Evolutionary conservation across 768 basidiomycete genomes (phyloP), one percentile per base, ranked within the genome.

Genomic region (Suillus ampliporus): DNA sequence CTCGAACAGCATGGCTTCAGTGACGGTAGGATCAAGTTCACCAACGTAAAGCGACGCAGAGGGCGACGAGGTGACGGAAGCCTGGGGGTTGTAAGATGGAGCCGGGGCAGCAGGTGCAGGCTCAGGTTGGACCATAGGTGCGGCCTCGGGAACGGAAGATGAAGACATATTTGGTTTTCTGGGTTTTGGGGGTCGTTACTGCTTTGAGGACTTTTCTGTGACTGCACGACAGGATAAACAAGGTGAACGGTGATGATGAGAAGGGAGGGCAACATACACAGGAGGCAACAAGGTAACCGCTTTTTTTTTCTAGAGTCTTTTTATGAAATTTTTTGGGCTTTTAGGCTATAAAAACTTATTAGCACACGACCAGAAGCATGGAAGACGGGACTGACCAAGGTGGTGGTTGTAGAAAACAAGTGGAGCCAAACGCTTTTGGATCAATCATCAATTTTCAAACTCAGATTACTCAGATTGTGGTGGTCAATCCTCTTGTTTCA

Each of bases 1-100:
- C 84, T 99, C 97, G 76, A 99, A 99, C 60, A 99, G 87, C 95
- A 98, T 98, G 62, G 97, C 97, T 84, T 99, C 97, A 41, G 96
- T 94, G 79, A 99, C 97, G 67, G 93, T 91, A 71, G 93, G 90
- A 80, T 99, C 97, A 68, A 99, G 91, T 82, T 99, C 97, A 63
- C 97, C 97, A 66, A 99, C 97, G 81, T 99, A 99, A 71, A 99
- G 92, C 63, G 95, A 97, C 26, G 93, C 93, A 58, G 92, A 94
- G 26, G 92, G 92, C 62, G 89, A 83, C 63, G 91, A 83, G 46
- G 88, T 80, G 64, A 79, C 74, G n/a, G 82, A 71, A n/a, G 72
- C 67, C 58, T 80, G 76, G 38, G 86, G 80, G 68, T 86, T 85
- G 76, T 88, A 86, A 44, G 82, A 73, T n/a, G 88, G 81, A 47